These are phyloP conservation scores for Porphyrellus cyaneotinctus DNA, from an alignment of 768 basidiomycete species.

Conservation along the genomic window DNA sequence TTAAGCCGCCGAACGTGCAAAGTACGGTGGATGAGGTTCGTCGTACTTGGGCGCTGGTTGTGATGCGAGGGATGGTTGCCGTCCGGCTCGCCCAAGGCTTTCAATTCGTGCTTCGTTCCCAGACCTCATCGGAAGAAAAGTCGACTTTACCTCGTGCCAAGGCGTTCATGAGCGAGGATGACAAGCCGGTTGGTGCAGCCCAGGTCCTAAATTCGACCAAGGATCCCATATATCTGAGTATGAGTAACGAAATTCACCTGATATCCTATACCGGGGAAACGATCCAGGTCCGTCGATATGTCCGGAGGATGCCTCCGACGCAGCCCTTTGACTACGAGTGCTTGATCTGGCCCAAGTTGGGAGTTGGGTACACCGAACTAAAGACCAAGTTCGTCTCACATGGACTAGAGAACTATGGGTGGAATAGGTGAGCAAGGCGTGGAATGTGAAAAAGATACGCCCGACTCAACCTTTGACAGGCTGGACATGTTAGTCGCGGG, in stretches of 20 bases:
- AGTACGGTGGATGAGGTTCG: constrained; percentile 55
- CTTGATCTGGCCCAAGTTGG: constrained; percentile 90
- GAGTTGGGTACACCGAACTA: constrained; percentile 81
- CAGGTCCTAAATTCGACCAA: constrained; percentile 56
- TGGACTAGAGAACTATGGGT: constrained; percentile 78
- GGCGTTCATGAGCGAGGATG: constrained; percentile 55
- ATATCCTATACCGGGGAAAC: constrained; percentile 89
- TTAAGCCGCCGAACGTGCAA: constrained; percentile 54
- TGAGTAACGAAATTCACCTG: constrained; percentile 93
- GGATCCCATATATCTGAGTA: constrained; percentile 85
- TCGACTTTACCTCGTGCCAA: constrained; percentile 44
- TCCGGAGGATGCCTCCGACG: constrained; percentile 63
- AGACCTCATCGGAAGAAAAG: constrained; percentile 31
- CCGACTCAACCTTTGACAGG: constrained; percentile 35
- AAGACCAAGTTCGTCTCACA: constrained; percentile 71
- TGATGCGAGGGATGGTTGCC: constrained; percentile 93
- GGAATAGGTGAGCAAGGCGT: constrained; percentile 64
- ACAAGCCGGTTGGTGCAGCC: constrained; percentile 60
- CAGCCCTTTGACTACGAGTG: constrained; percentile 77
- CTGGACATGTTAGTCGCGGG: constrained; percentile 83
- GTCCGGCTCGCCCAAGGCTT: constrained; percentile 92
- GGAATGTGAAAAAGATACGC: neutral
- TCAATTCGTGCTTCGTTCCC: constrained; percentile 74
- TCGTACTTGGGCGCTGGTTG: constrained; percentile 67
- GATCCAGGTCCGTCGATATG: constrained; percentile 84